A percentile compares a stretch with the other conserved stretches of the same genome.
Evolutionary conservation across 2,329 filamentous ascomycete genomes (phyloP).

Genomic region (Madurella fahalii): DNA sequence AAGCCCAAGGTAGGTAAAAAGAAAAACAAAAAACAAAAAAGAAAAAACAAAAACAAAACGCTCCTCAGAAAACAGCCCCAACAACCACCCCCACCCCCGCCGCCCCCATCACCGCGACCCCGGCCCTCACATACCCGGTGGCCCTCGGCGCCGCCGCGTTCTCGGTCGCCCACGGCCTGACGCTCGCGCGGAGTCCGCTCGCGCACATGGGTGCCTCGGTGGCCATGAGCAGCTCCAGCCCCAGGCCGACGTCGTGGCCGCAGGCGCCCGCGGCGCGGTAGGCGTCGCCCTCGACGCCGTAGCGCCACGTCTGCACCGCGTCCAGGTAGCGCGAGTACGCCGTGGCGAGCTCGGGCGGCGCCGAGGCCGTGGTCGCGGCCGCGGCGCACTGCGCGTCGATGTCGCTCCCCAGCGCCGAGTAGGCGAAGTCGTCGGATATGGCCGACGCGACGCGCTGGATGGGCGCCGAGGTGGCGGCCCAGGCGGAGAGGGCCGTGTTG

Average conservation of each 20-base stretch:
- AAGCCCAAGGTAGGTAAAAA: too few relatives aligned
- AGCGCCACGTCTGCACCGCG: constrained; percentile 7
- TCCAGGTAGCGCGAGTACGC: constrained; percentile 5
- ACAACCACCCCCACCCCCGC: neutral
- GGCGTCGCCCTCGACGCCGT: constrained; percentile 7
- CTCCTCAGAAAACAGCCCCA: neutral
- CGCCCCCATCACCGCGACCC: neutral
- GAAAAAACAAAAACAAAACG: neutral
- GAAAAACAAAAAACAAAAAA: too few relatives aligned
- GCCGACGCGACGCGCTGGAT: constrained; percentile 1
- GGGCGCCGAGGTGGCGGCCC: constrained; percentile 1
- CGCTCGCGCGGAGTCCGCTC: constrained; percentile 2
- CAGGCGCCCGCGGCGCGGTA: constrained; percentile 1
- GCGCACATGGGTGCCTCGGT: constrained; percentile 10
- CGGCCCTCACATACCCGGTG: neutral
- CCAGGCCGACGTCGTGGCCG: constrained; percentile 1
- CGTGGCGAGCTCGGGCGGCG: neutral
- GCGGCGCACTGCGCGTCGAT: constrained; percentile 4
- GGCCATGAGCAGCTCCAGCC: constrained; percentile 8
- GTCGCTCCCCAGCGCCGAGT: neutral
- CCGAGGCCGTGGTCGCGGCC: neutral
- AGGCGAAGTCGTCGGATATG: constrained; percentile 1
- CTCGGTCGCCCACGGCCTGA: constrained; percentile 4
- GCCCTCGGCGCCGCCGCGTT: neutral
- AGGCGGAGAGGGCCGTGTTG: neutral